Evolutionary conservation across 1,139 yeast species (phyloP), one percentile per base, ranked within the genome.

Genomic region (Scheffersomyces insectosa): DNA sequence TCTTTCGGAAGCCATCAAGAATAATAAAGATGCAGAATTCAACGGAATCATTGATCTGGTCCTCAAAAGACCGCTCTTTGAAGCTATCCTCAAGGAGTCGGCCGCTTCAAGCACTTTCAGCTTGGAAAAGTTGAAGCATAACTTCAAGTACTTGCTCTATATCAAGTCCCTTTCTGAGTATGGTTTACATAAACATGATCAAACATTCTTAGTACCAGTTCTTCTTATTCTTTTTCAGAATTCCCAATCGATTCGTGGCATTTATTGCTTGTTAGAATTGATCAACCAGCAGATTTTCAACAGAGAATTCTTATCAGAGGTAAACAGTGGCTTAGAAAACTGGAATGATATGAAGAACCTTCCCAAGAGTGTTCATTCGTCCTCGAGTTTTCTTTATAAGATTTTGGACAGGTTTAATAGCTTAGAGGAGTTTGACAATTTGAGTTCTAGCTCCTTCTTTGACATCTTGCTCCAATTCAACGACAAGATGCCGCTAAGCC

Each of bases 401-500:
- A 57, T 57, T 16, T 54, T 65, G 39, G 50, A 54, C 32, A 60
- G 56, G 32, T 63, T 63, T 36, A 49, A 55, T 20, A 56, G 61
- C 36, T 46, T 57, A 23, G 47, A 55, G 14, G 78, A 73, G 50
- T 72, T 72, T 50, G 66, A 64, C 15, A 54, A 58, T 36, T 59
- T 73, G 42, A 65, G 57, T 45, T 55, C 68, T 3, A 60, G 54
- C 28, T 51, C 52, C 13, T 56, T 72, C 8, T 70, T 71, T 43
- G 74, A 70, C 43, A 57, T 73, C 23, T 44, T 72, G 12, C 48
- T 60, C 34, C 77, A 72, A 47, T 55, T 72, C 30, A 70, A 70
- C 51, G 79, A 73, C 54, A 63, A 62, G 43, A 58, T 71, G 37
- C 78, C 78, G 1, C 62, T 73, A 48, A 70, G 77, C 54, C 59